These are phyloP conservation scores for Haematococcus sp. DNA, from an alignment of 139 green algal species.

Conservation along the genomic window DNA sequence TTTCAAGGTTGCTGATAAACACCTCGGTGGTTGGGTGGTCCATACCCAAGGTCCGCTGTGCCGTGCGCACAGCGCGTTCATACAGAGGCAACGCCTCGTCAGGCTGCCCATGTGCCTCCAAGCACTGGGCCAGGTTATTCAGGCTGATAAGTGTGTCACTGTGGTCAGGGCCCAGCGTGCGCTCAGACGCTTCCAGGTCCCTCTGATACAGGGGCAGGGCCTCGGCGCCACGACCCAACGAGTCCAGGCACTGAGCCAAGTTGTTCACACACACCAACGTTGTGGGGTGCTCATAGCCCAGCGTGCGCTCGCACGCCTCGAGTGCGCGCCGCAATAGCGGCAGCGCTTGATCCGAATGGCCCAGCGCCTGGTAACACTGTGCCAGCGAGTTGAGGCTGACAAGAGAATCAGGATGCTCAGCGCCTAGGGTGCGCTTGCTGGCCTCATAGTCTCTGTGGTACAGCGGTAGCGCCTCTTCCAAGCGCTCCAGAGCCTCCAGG, in stretches of 20 bases:
- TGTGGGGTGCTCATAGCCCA: slow-evolving; percentile 6
- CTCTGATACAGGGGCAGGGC: slow-evolving; percentile 9
- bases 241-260: not conserved
- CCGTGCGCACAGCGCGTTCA: not conserved
- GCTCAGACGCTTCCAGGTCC: not conserved
- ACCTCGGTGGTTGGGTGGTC: slow-evolving; percentile 11
- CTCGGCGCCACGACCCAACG: not conserved
- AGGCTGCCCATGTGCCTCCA: not conserved
- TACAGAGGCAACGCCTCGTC: slow-evolving; percentile 13
- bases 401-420: slow-evolving; percentile 16
- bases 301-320: not conserved
- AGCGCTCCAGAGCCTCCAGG: too few species aligned
- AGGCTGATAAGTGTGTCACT: slow-evolving; percentile 4
- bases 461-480: too few species aligned
- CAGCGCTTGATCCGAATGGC: not conserved
- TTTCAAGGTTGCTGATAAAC: slow-evolving; percentile 9
- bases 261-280: slow-evolving; percentile 1
- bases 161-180: slow-evolving; percentile 16
- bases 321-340: slow-evolving; percentile 4
- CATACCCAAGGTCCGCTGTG: slow-evolving; percentile 2
- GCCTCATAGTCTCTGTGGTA: not conserved
- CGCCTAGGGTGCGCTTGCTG: slow-evolving; percentile 8
- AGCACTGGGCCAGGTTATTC: slow-evolving; percentile 16
- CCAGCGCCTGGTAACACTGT: not conserved
- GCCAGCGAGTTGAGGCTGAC: slow-evolving; percentile 14